Evolutionary conservation across 108 stramenopile genomes (phyloP).

Genomic region (Phaeodactylum tricornutum): DNA sequence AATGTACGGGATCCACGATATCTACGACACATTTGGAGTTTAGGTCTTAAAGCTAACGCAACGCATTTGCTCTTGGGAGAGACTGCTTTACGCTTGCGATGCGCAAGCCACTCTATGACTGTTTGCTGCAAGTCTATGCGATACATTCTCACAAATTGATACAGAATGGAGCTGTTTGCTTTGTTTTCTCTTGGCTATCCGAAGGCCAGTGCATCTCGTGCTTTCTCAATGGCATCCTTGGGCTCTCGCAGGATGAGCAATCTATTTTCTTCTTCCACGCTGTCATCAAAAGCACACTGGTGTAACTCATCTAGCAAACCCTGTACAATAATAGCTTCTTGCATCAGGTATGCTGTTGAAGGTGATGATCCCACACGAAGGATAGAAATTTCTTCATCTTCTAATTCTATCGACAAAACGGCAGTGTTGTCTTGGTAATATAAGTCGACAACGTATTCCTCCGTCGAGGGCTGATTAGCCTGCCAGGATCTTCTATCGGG

Average conservation of each 20-base stretch:
- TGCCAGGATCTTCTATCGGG: constrained; percentile 59
- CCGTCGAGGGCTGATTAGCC: constrained; percentile 34
- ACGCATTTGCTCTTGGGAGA: too few species aligned
- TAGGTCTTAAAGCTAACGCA: too few species aligned
- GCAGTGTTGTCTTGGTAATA: constrained; percentile 54
- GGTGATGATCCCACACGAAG: constrained; percentile 54
- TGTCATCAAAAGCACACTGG: constrained; percentile 11
- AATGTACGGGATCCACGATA: too few species aligned
- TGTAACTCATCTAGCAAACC: constrained; percentile 33
- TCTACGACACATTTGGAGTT: too few species aligned
- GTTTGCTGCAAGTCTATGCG: too few species aligned
- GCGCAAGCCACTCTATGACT: too few species aligned
- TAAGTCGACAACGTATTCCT: constrained; percentile 51
- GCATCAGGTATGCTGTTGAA: constrained; percentile 61
- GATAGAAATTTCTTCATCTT: constrained; percentile 37
- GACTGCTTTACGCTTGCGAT: too few species aligned
- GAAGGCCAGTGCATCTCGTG: constrained; percentile 57
- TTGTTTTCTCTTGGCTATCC: too few species aligned
- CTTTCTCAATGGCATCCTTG: constrained; percentile 46
- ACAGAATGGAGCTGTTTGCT: too few species aligned
- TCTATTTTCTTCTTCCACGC: constrained; percentile 25
- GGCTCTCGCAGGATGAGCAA: constrained; percentile 41
- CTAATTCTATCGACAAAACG: constrained; percentile 48
- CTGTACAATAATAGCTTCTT: constrained; percentile 62
- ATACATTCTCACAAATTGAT: too few species aligned